These are phyloP conservation scores for Globisporangium spinosum DNA, from an alignment of 352 stramenopile genomes.

Conservation along the genomic window DNA sequence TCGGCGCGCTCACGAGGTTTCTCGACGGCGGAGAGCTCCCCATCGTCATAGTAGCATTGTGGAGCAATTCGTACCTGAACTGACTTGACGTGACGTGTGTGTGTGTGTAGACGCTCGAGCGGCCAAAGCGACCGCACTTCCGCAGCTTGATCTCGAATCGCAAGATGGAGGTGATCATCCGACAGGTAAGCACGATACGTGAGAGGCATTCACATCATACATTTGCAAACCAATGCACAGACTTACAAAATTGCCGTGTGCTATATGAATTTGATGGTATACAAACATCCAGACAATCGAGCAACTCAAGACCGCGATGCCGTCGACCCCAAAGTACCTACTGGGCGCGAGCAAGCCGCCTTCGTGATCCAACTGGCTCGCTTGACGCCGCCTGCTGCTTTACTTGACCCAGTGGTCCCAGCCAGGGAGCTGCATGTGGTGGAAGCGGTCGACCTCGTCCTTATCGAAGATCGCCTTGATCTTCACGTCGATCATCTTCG, in stretches of 20 bases:
- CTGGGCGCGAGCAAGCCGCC: conserved; percentile 23
- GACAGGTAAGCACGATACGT: conserved; percentile 23
- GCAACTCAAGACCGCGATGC: conserved; percentile 39
- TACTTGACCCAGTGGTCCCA: conserved; percentile 16
- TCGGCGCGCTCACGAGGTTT: background rate
- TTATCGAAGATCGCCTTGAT: conserved; percentile 24
- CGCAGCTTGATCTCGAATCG: conserved; percentile 55
- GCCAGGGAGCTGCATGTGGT: conserved; percentile 10
- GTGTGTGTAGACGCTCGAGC: conserved; percentile 34
- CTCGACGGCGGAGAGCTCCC: background rate
- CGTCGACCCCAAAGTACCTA: conserved; percentile 39
- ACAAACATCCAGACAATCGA: conserved; percentile 39
- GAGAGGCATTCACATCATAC: background rate
- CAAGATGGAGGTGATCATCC: conserved; percentile 60
- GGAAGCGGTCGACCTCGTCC: conserved; percentile 9
- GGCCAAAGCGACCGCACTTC: conserved; percentile 46
- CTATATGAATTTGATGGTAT: background rate
- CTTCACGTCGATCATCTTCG: conserved; percentile 27
- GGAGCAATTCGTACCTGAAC: background rate
- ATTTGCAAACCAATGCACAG: background rate
- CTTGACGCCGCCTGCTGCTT: background rate
- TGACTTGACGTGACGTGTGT: background rate
- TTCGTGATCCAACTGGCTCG: background rate
- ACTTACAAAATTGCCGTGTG: background rate
- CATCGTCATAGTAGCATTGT: background rate